Conservation (phyloP, 202 grass and related monocot species). For the Musa balbisiana region DNA sequence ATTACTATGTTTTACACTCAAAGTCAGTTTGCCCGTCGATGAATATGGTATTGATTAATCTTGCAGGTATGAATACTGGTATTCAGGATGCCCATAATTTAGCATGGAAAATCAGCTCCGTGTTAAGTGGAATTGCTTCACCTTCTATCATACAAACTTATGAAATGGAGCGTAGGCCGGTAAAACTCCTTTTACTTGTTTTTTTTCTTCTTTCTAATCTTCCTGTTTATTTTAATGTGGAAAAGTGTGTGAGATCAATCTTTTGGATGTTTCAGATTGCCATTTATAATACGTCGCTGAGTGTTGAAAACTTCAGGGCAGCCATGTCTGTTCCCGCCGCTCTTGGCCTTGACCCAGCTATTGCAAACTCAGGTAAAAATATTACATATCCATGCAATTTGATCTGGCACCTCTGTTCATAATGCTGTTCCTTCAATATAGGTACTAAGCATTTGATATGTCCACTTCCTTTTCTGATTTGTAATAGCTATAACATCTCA, state of each 20-base stretch:
- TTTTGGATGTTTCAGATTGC: slow-evolving; percentile 65
- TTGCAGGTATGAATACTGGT: slow-evolving; percentile 96
- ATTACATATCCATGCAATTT: slow-evolving; percentile 5
- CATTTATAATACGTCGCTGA: slow-evolving; percentile 73
- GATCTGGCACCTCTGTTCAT: slow-evolving; percentile 3
- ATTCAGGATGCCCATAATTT: slow-evolving; percentile 91
- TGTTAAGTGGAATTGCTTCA: slow-evolving; percentile 47
- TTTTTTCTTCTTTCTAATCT: slow-evolving; percentile 11
- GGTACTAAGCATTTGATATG: not conserved
- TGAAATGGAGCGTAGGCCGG: slow-evolving; percentile 73
- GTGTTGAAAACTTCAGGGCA: slow-evolving; percentile 85
- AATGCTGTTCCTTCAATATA: not conserved
- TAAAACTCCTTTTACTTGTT: slow-evolving; percentile 38
- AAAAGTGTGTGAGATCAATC: slow-evolving; percentile 14
- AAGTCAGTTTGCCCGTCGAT: not conserved
- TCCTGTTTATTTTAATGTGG: not conserved
- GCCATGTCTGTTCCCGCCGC: slow-evolving; percentile 85
- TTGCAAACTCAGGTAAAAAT: slow-evolving; percentile 83
- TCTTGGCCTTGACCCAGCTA: slow-evolving; percentile 84
- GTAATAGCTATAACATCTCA: slow-evolving; percentile 13
- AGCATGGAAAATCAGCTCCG: slow-evolving; percentile 77
- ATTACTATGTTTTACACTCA: not conserved
- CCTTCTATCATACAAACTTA: slow-evolving; percentile 69
- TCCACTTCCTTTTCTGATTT: not conserved
- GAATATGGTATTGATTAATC: not conserved